Evolutionary conservation across 169 alveolate genomes (phyloP).

Genomic region (Plasmodium gonderi): DNA sequence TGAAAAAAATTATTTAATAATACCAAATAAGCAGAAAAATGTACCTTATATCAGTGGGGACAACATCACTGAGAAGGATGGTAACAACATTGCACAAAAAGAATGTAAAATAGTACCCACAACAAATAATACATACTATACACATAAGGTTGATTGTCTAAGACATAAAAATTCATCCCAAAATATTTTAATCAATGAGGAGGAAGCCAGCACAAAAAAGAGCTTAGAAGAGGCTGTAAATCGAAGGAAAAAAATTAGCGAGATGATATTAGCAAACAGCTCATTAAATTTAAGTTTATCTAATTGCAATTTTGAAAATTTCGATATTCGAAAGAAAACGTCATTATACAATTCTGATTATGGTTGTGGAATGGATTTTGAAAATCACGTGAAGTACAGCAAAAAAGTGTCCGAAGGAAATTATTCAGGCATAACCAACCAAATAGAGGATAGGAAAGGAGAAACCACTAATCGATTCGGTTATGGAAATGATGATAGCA

Average conservation of each 20-base stretch:
- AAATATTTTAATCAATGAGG: slow-evolving; percentile 18
- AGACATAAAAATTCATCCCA: slow-evolving; percentile 10
- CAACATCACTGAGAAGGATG: not conserved
- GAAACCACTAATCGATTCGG: not conserved
- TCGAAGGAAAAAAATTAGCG: slow-evolving; percentile 59
- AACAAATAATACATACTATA: not conserved
- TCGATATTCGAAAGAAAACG: slow-evolving; percentile 29
- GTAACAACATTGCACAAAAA: not conserved
- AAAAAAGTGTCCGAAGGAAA: not conserved
- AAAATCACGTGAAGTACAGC: not conserved
- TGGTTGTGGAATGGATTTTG: not conserved
- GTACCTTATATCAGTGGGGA: slow-evolving; percentile 7
- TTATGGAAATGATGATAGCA: not conserved
- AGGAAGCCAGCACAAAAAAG: slow-evolving; percentile 32
- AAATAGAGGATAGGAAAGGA: not conserved
- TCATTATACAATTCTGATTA: slow-evolving; percentile 15
- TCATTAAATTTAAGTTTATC: slow-evolving; percentile 67
- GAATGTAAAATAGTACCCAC: slow-evolving; percentile 8
- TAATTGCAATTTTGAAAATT: slow-evolving; percentile 21
- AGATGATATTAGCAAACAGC: slow-evolving; percentile 51
- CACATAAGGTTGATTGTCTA: not conserved
- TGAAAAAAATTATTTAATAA: slow-evolving; percentile 18
- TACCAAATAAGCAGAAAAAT: not conserved
- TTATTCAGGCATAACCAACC: slow-evolving; percentile 3
- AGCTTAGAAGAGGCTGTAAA: slow-evolving; percentile 70